A percentile compares a stretch with the other conserved stretches of the same genome.
These are phyloP conservation scores for Telopea speciosissima DNA, from an alignment of 177 flowering plant genomes.

Conservation along the genomic window DNA sequence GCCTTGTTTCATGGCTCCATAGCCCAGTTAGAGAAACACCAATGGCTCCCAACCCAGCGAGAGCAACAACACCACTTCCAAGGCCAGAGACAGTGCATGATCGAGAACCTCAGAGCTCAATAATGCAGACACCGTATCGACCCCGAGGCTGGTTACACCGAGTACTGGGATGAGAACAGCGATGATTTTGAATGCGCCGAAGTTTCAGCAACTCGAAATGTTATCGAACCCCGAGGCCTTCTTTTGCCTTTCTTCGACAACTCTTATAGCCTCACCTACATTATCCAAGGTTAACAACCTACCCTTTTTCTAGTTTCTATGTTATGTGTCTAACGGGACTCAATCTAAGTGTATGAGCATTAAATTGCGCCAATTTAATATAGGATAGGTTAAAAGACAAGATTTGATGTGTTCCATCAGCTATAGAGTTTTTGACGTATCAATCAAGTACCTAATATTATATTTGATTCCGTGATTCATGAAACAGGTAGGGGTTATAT, in stretches of 20 bases:
- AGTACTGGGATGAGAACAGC: slow-evolving; percentile 42
- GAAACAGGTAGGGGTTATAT: slow-evolving; percentile 33
- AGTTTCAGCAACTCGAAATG: slow-evolving; percentile 26
- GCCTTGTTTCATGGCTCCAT: slow-evolving; percentile 16
- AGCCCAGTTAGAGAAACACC: slow-evolving; percentile 7
- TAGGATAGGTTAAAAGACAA: too few relatives aligned
- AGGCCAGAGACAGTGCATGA: slow-evolving; percentile 20
- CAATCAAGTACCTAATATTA: too few relatives aligned
- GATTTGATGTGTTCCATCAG: too few relatives aligned
- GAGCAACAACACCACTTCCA: too few relatives aligned
- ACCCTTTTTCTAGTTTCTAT: too few relatives aligned
- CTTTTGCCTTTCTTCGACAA: slow-evolving; percentile 35
- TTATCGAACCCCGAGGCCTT: slow-evolving; percentile 28
- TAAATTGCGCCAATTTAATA: too few relatives aligned
- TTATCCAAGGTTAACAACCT: slow-evolving; percentile 24
- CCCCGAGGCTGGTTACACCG: slow-evolving; percentile 39
- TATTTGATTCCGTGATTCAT: too few relatives aligned
- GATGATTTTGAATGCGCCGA: slow-evolving; percentile 45
- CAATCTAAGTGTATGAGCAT: too few relatives aligned
- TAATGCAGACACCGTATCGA: too few relatives aligned
- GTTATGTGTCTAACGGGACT: too few relatives aligned
- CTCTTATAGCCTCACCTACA: slow-evolving; percentile 35
- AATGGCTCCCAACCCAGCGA: not conserved
- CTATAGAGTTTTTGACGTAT: too few relatives aligned
- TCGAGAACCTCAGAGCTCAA: too few relatives aligned